Percentiles rank a stretch among this genome's conserved stretches.
Conservation (phyloP, 495 filamentous ascomycete genomes). For the Pseudevernia furfuracea region DNA sequence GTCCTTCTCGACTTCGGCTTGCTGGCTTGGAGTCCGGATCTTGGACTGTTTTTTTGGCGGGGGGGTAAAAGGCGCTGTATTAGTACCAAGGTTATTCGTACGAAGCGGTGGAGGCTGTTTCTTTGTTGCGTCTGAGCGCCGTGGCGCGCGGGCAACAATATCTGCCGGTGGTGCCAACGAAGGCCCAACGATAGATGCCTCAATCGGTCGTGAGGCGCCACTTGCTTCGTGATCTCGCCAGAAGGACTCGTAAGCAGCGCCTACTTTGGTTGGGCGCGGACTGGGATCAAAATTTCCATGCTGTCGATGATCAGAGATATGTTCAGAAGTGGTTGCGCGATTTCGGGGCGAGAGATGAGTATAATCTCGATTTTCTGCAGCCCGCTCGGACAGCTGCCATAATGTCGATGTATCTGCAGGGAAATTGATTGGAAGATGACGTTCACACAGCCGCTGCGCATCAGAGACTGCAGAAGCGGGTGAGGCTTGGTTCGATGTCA, state of each 20-base stretch:
- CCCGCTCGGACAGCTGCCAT: slow-evolving; percentile 1
- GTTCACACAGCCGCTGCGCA: slow-evolving; percentile 18
- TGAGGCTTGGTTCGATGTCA: slow-evolving; percentile 54
- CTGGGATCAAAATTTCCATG: not conserved
- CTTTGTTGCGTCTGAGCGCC: slow-evolving; percentile 24
- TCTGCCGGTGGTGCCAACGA: slow-evolving; percentile 53
- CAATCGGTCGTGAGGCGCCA: slow-evolving; percentile 15
- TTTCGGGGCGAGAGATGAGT: not conserved
- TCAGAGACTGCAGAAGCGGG: slow-evolving; percentile 46
- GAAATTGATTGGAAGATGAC: not conserved
- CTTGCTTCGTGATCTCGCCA: slow-evolving; percentile 36
- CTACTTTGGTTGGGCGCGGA: slow-evolving; percentile 1
- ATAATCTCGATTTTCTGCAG: not conserved
- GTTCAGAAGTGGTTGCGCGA: not conserved
- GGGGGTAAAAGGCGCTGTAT: slow-evolving; percentile 32
- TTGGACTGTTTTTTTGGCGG: slow-evolving; percentile 8
- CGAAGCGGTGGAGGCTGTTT: slow-evolving; percentile 15
- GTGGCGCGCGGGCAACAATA: slow-evolving; percentile 41
- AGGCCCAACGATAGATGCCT: slow-evolving; percentile 15
- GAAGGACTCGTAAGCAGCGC: slow-evolving; percentile 35
- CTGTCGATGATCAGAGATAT: not conserved
- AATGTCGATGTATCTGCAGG: not conserved
- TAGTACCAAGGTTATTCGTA: slow-evolving; percentile 41
- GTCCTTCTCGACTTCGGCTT: slow-evolving; percentile 70
- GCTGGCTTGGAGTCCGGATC: slow-evolving; percentile 52